These are phyloP conservation scores for Turnera subulata DNA, from an alignment of 345 rosid genomes.

Conservation along the genomic window DNA sequence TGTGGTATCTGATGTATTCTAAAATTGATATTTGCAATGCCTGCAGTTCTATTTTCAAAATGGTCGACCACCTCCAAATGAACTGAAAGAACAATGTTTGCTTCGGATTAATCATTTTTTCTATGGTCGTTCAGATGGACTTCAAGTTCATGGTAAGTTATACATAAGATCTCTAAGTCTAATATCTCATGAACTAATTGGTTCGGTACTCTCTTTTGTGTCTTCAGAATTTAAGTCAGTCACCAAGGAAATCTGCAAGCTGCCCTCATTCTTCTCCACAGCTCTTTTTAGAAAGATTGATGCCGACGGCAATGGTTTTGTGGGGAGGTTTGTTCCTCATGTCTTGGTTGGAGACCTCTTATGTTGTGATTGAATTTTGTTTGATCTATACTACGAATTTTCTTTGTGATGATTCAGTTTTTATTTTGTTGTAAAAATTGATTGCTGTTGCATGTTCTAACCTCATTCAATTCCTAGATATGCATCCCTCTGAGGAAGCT, in stretches of 20 bases:
- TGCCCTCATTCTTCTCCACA: slow-evolving; percentile 79
- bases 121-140: slow-evolving; percentile 63
- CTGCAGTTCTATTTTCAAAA: slow-evolving; percentile 90
- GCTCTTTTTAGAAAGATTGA: slow-evolving; percentile 76
- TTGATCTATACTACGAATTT: not conserved
- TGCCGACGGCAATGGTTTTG: slow-evolving; percentile 48
- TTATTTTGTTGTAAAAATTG: too few relatives aligned
- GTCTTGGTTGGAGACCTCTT: not conserved
- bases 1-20: not conserved
- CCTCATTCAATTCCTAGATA: too few relatives aligned
- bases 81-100: slow-evolving; percentile 68
- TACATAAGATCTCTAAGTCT: not conserved
- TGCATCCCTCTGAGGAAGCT: not conserved
- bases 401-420: too few relatives aligned
- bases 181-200: slow-evolving; percentile 8
- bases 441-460: too few relatives aligned
- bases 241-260: slow-evolving; percentile 87
- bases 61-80: slow-evolving; percentile 85
- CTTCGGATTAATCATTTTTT: slow-evolving; percentile 66
- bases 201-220: slow-evolving; percentile 17
- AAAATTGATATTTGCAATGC: slow-evolving; percentile 13
- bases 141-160: slow-evolving; percentile 62
- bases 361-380: not conserved
- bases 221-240: slow-evolving; percentile 71
- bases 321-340: slow-evolving; percentile 57